These are phyloP conservation scores for Sonneratia caseolaris DNA, from an alignment of 345 rosid genomes.

Conservation along the genomic window DNA sequence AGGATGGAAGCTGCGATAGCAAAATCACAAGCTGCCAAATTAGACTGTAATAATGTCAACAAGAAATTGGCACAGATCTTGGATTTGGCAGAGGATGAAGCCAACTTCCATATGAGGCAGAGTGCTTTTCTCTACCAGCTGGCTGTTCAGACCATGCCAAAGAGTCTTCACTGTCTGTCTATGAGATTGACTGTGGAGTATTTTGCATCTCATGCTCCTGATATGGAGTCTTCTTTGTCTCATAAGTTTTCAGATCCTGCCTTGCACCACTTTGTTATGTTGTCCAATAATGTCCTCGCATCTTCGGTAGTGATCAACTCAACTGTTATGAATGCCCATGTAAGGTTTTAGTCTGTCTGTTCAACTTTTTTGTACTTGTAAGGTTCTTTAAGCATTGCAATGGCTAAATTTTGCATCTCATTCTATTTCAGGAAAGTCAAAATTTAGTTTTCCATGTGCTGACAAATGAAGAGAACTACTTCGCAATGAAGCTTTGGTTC, in stretches of 20 bases:
- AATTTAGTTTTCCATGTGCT: constrained; percentile 81
- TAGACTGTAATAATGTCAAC: constrained; percentile 82
- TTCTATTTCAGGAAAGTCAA: constrained; percentile 59
- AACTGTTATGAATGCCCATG: constrained; percentile 57
- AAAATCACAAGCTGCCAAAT: constrained; percentile 56
- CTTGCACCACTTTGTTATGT: constrained; percentile 60
- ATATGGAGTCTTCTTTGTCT: constrained; percentile 30
- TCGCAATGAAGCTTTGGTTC: constrained; percentile 89
- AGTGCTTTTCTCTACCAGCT: constrained; percentile 44
- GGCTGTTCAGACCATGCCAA: constrained; percentile 89
- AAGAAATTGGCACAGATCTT: constrained; percentile 86
- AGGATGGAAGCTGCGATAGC: constrained; percentile 62
- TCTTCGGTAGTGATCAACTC: constrained; percentile 88
- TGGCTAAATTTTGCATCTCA: constrained; percentile 37
- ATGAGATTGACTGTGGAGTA: constrained; percentile 80
- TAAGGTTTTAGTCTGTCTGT: constrained; percentile 19
- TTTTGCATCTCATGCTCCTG: constrained; percentile 47
- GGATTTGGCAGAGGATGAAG: constrained; percentile 87
- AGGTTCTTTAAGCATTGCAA: constrained; percentile 29
- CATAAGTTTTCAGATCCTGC: constrained; percentile 56
- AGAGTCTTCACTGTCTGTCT: constrained; percentile 89
- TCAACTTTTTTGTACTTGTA: constrained; percentile 7
- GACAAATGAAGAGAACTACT: constrained; percentile 75
- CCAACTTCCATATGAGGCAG: constrained; percentile 42
- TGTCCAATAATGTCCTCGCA: constrained; percentile 79